Evolutionary conservation across 495 filamentous ascomycete species (phyloP), one percentile per base, ranked within the genome.

Genomic region (Mycothermus thermophilus): DNA sequence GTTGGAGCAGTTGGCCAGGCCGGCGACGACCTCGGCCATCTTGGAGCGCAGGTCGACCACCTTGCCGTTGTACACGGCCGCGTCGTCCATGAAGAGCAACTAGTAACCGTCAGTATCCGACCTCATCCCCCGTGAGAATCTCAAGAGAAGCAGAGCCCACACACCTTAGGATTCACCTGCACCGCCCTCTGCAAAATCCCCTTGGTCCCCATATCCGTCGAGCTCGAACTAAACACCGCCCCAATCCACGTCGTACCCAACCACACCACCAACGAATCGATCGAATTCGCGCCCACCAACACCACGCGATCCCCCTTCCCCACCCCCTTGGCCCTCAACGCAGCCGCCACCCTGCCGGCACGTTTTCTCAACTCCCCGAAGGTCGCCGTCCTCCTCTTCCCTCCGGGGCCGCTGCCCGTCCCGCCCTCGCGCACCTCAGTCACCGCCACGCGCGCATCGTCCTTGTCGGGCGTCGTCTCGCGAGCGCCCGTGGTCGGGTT

Each of bases 41-140:
- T 87, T 90, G 2, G 52, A 40, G 15, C 78, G 67, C 15, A 90
- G 54, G 48, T 87, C 82, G 10, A 80, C 63, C 4, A 56, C 66
- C 55, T 80, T 81, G 10, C 79, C 79, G 48, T 87, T 90, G 44
- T 90, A 90, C 13, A 87, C 57, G 1, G 81, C 69, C 11, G 62
- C 66, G 45, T 90, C 82, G 41, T 90, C 83, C 57, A 84, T 71
- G 46, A 90, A 87, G 17, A 90, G 55, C 43, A 68, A 79, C 50
- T 66, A 13, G 12, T 27, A 14, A 0, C 1, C n/a, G 8, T 36
- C 30, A 38, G 25, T 34, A 39, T 12, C 11, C 7, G 3, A 15
- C 14, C 21, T n/a, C 3, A 3, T 15, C 8, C 9, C 14, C 13
- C 33, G 14, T 24, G 12, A 29, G 10, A 12, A n/a, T n/a, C n/a